phyloP scores from a whole-genome alignment of 495 filamentous ascomycete genomes.

The Emericellopsis terricola region DNA sequence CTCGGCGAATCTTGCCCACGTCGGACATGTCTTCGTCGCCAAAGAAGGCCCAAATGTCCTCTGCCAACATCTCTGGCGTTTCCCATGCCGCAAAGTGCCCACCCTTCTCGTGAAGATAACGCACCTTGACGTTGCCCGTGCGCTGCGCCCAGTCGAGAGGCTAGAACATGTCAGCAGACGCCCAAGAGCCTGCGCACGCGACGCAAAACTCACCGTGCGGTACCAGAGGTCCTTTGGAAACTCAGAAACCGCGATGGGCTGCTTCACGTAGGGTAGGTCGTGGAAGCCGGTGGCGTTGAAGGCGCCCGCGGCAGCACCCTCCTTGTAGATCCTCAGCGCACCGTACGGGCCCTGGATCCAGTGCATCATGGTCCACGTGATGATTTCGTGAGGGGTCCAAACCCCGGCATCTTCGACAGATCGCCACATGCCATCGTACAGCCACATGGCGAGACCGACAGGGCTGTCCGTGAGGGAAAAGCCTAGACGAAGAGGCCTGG shows the following conservation, averaged over 20 bases:
- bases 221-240: conserved; percentile 13
- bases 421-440: conserved; percentile 32
- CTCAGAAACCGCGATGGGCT: conserved; percentile 25
- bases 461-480: conserved; percentile 33
- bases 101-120: conserved; percentile 22
- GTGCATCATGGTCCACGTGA: conserved; percentile 37
- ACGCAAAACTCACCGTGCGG: no score
- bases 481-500: conserved; percentile 30
- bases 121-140: conserved; percentile 15
- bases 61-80: conserved; percentile 21
- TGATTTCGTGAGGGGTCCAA: conserved; percentile 36
- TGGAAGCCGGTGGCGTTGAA: conserved; percentile 5
- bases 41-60: conserved; percentile 12
- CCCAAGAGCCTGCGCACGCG: no score
- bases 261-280: conserved; percentile 5
- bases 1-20: no score
- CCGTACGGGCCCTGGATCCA: conserved; percentile 33
- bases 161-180: no score
- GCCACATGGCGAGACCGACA: conserved; percentile 33
- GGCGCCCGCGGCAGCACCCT: conserved; percentile 3
- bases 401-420: conserved; percentile 29
- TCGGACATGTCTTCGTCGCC: conserved; percentile 1
- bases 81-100: conserved; percentile 38
- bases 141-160: conserved; percentile 6
- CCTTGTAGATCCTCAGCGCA: conserved; percentile 30